Conservation (phyloP, 2,329 filamentous ascomycete species). For the Fusarium sp. region DNA sequence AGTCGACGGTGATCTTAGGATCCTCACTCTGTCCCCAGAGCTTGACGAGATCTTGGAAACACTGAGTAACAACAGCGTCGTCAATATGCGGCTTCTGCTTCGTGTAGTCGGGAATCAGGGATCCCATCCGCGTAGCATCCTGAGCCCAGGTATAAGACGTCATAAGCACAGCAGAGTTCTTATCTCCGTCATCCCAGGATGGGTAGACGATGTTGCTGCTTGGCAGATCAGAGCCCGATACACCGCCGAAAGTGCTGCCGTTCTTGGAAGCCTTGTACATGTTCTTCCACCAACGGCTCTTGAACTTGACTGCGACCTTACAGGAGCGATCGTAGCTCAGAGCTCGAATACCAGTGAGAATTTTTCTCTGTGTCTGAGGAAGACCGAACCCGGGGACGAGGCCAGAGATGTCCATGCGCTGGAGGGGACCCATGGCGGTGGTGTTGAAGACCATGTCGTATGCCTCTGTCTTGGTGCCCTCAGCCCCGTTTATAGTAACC, state of each 20-base stretch:
- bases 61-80: conserved; percentile 5
- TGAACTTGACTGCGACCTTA: conserved; percentile 32
- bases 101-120: conserved; percentile 11
- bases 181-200: conserved; percentile 9
- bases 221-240: background rate
- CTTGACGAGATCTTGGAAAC: conserved; percentile 15
- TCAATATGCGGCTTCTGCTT: background rate
- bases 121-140: conserved; percentile 25
- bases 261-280: background rate
- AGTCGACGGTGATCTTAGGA: background rate
- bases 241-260: background rate
- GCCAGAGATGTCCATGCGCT: conserved; percentile 12
- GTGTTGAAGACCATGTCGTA: conserved; percentile 34
- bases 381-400: background rate
- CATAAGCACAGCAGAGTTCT: conserved; percentile 13
- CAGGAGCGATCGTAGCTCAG: conserved; percentile 20
- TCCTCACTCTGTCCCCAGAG: background rate
- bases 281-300: conserved; percentile 20
- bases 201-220: conserved; percentile 23
- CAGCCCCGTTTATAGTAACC: background rate
- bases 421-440: conserved; percentile 10
- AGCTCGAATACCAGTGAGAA: conserved; percentile 9
- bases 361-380: background rate
- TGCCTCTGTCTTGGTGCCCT: background rate
- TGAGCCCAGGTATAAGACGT: conserved; percentile 30